A percentile compares a stretch with the other conserved stretches of the same genome.
Evolutionary conservation across 768 basidiomycete genomes (phyloP).

Genomic region (Paxillus involutus): DNA sequence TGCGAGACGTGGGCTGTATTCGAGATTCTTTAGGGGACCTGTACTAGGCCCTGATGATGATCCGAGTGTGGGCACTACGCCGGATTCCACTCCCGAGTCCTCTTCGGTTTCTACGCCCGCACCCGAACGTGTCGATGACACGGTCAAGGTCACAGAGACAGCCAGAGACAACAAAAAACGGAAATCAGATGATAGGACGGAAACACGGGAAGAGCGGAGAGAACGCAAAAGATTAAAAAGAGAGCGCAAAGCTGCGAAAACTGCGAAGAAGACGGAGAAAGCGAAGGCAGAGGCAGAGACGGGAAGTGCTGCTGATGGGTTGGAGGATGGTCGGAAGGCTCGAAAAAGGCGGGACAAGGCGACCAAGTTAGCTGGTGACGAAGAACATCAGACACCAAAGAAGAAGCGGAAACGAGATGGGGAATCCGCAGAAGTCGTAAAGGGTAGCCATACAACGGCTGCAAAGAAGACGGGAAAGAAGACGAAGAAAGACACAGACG

Average conservation of each 20-base stretch:
- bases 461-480: slow-evolving; percentile 13
- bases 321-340: not conserved
- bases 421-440: slow-evolving; percentile 4
- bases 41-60: slow-evolving; percentile 51
- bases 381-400: not conserved
- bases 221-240: slow-evolving; percentile 24
- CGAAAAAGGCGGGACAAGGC: not conserved
- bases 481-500: slow-evolving; percentile 12
- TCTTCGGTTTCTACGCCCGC: not conserved
- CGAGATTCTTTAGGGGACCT: slow-evolving; percentile 79
- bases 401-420: slow-evolving; percentile 9
- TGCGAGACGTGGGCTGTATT: slow-evolving; percentile 73
- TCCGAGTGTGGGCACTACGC: not conserved
- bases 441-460: slow-evolving; percentile 5
- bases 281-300: not conserved
- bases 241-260: slow-evolving; percentile 21
- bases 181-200: slow-evolving; percentile 3
- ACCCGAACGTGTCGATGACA: not conserved
- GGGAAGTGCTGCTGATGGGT: not conserved
- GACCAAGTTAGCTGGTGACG: not conserved
- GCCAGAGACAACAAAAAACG: slow-evolving; percentile 7
- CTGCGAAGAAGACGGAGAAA: slow-evolving; percentile 10
- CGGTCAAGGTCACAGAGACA: not conserved
- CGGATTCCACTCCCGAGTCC: not conserved
- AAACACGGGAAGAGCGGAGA: slow-evolving; percentile 19